phyloP scores from a whole-genome alignment of 1,139 yeast species.

The Geotrichum cucujoidarum region DNA sequence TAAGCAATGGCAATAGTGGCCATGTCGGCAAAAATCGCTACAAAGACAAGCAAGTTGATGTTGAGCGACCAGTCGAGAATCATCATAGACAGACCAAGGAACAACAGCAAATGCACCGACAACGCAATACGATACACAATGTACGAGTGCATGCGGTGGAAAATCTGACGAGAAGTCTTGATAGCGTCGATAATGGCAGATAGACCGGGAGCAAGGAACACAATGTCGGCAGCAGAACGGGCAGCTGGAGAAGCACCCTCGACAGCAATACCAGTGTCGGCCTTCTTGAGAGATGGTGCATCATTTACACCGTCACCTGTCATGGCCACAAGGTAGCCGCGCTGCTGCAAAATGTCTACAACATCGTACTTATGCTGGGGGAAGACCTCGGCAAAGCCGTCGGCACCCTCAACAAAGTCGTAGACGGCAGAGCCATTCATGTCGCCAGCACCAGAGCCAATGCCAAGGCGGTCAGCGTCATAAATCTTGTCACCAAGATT shows the following conservation, averaged over 20 bases:
- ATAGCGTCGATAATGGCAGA: slow-evolving; percentile 73
- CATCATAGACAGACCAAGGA: slow-evolving; percentile 71
- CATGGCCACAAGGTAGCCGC: slow-evolving; percentile 78
- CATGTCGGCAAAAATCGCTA: slow-evolving; percentile 73
- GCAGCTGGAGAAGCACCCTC: slow-evolving; percentile 82
- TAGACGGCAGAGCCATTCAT: slow-evolving; percentile 71
- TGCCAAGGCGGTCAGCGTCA: slow-evolving; percentile 67
- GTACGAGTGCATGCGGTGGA: slow-evolving; percentile 78
- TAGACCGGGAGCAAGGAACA: slow-evolving; percentile 74
- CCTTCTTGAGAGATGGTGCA: slow-evolving; percentile 75
- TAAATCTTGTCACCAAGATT: slow-evolving; percentile 68
- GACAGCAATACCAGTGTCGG: slow-evolving; percentile 78
- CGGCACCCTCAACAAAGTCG: slow-evolving; percentile 74
- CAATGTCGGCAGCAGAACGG: slow-evolving; percentile 75
- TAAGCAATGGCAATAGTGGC: slow-evolving; percentile 75
- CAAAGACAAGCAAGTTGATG: slow-evolving; percentile 65
- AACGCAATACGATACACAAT: slow-evolving; percentile 77
- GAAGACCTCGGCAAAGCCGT: slow-evolving; percentile 79
- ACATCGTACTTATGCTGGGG: slow-evolving; percentile 79
- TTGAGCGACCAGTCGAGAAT: slow-evolving; percentile 61
- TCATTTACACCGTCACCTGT: slow-evolving; percentile 81
- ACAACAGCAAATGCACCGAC: slow-evolving; percentile 66
- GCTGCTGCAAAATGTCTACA: slow-evolving; percentile 68
- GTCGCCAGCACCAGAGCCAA: slow-evolving; percentile 67
- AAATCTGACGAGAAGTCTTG: slow-evolving; percentile 73